Evolutionary conservation across 495 filamentous ascomycete genomes (phyloP), one percentile per base, ranked within the genome.

Genomic region (Margaritispora aquatica): DNA sequence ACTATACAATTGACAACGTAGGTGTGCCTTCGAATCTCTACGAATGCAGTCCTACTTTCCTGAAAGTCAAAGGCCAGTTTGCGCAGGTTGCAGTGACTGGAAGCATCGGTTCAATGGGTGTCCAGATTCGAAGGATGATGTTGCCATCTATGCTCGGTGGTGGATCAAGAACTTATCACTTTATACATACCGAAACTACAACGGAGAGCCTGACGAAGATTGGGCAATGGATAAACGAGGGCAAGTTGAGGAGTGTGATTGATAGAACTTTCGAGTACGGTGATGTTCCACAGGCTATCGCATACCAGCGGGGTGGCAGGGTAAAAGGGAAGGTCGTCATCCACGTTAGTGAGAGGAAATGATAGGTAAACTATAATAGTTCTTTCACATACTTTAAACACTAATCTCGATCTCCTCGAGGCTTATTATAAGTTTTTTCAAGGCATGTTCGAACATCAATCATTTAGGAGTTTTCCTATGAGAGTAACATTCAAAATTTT

Each of bases 251-350:
- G 68, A 73, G 82, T 21, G 73, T 83, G 7, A 70, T 89, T 44
- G 88, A 89, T 59, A 73, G 78, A 48, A 70, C 75, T 11, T 87
- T 80, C 70, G 75, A 77, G 54, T 85, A 86, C 67, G 81, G 80
- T 15, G 80, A 90, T 34, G 80, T 74, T 17, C 74, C 80, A 21
- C 77, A 82, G 63, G 88, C 87, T 0, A 86, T 83, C 69, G 80
- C 80, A 69, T 80, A 74, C 64, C 70, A 90, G 62, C 84, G 81
- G 61, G 80, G 72, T 2, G 79, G 81, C 9, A 77, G 84, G 36
- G 74, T 82, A 23, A 84, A 76, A 65, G 88, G 88, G 1, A 92
- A 92, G 75, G 77, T 92, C 59, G 69, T 92, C 22, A 75, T 93
- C 10, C 73, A 81, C 62, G 79, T 88, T 7, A 31, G n/a, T 44